Conservation (phyloP, 495 filamentous ascomycete genomes). For the Cercophora samala region DNA sequence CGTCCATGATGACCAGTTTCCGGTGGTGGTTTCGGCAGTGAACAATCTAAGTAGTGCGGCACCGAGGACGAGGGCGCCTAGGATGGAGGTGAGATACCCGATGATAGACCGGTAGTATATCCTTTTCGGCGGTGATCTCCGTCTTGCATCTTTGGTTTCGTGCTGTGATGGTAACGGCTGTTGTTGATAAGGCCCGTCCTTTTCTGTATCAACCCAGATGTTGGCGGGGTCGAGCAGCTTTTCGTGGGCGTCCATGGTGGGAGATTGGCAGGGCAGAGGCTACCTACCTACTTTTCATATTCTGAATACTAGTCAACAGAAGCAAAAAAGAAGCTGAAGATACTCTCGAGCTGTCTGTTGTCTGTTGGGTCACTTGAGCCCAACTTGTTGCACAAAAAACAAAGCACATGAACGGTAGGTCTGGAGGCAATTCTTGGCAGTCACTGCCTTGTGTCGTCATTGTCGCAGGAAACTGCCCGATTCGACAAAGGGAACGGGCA, state of each 20-base stretch:
- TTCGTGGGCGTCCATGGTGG: neutral
- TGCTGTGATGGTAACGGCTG: neutral
- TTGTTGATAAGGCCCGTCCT: neutral
- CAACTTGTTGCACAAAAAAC: neutral
- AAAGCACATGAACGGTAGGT: neutral
- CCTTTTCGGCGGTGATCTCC: neutral
- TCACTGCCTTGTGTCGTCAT: constrained; percentile 10
- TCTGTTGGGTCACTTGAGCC: neutral
- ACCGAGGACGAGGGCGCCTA: neutral
- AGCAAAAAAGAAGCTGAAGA: neutral
- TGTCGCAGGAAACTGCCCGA: constrained; percentile 18
- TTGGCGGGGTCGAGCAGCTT: neutral
- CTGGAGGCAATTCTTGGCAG: constrained; percentile 9
- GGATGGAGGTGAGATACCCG: neutral
- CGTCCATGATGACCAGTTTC: neutral
- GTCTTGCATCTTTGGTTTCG: neutral
- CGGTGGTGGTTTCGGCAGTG: neutral
- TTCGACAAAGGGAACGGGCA: constrained; percentile 11
- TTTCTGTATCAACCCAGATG: neutral
- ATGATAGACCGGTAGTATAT: neutral
- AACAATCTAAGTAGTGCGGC: neutral
- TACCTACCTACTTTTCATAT: neutral
- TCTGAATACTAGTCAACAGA: neutral
- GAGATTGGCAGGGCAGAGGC: neutral
- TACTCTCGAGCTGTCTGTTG: neutral